These are phyloP conservation scores for Tetrapisispora arboricola DNA, from an alignment of 805 yeast genomes.

Conservation along the genomic window DNA sequence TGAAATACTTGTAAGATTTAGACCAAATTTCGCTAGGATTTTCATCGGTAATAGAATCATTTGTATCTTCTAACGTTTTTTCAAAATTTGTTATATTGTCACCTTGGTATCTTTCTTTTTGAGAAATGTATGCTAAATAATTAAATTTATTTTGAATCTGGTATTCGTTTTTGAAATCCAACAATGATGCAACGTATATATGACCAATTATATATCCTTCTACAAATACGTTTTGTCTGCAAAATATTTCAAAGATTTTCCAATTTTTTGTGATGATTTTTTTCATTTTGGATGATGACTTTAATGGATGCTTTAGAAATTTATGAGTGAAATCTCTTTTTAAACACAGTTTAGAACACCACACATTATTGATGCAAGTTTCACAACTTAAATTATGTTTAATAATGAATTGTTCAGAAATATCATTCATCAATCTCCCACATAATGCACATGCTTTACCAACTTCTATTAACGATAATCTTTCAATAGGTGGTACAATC, in stretches of 20 bases:
- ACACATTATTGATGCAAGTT: constrained; percentile 45
- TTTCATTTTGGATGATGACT: constrained; percentile 26
- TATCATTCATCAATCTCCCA: constrained; percentile 39
- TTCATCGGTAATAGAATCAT: constrained; percentile 2
- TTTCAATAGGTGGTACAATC: constrained; percentile 59
- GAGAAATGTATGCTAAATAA: constrained; percentile 61
- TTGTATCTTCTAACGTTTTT: constrained; percentile 32
- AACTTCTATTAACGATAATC: constrained; percentile 42
- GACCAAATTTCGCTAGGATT: constrained; percentile 38
- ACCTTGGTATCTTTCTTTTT: constrained; percentile 51
- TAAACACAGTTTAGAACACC: constrained; percentile 63
- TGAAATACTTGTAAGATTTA: constrained; percentile 43
- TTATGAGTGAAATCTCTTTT: constrained; percentile 43
- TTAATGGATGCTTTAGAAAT: constrained; percentile 36
- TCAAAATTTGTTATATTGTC: constrained; percentile 40
- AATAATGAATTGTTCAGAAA: constrained; percentile 24
- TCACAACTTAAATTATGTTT: constrained; percentile 52
- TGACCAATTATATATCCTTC: constrained; percentile 58
- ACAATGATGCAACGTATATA: constrained; percentile 36
- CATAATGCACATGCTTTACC: constrained; percentile 70
- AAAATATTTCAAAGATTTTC: constrained; percentile 47
- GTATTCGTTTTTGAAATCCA: constrained; percentile 7
- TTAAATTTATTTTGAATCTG: constrained; percentile 34
- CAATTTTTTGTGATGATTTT: constrained; percentile 40
- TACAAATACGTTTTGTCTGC: constrained; percentile 55